These are phyloP conservation scores for Boletus fagicola DNA, from an alignment of 768 basidiomycete species.

Conservation along the genomic window DNA sequence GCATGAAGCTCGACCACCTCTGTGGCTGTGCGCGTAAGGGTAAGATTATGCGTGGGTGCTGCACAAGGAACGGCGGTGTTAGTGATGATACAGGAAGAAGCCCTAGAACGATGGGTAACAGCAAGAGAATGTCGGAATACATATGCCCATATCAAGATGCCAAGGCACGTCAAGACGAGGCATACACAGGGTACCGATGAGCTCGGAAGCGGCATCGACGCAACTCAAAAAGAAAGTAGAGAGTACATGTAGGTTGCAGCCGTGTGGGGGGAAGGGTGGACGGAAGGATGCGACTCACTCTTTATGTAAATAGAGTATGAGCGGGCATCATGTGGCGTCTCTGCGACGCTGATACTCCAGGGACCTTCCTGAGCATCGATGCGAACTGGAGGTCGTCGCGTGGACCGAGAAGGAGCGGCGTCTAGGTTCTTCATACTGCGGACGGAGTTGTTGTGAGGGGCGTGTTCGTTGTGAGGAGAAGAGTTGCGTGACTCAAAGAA, in stretches of 20 bases:
- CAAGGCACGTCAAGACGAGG: slow-evolving; percentile 17
- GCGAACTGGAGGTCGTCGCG: slow-evolving; percentile 52
- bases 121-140: slow-evolving; percentile 16
- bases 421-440: slow-evolving; percentile 46
- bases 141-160: slow-evolving; percentile 10
- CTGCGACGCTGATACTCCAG: slow-evolving; percentile 87
- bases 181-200: slow-evolving; percentile 25
- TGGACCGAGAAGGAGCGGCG: slow-evolving; percentile 40
- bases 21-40: slow-evolving; percentile 71
- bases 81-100: slow-evolving; percentile 23
- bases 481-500: slow-evolving; percentile 40
- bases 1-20: slow-evolving; percentile 82
- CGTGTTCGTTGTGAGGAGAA: slow-evolving; percentile 34
- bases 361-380: slow-evolving; percentile 77
- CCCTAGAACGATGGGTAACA: slow-evolving; percentile 16
- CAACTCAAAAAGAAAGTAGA: slow-evolving; percentile 21
- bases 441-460: slow-evolving; percentile 31
- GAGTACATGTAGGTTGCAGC: slow-evolving; percentile 17
- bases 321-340: slow-evolving; percentile 70
- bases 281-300: slow-evolving; percentile 53
- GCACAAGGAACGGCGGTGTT: slow-evolving; percentile 30
- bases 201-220: slow-evolving; percentile 26
- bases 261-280: slow-evolving; percentile 24
- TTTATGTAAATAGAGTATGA: slow-evolving; percentile 83
- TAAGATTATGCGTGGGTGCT: slow-evolving; percentile 90